phyloP scores from a whole-genome alignment of 306 rosid species.

The Prunus davidiana region DNA sequence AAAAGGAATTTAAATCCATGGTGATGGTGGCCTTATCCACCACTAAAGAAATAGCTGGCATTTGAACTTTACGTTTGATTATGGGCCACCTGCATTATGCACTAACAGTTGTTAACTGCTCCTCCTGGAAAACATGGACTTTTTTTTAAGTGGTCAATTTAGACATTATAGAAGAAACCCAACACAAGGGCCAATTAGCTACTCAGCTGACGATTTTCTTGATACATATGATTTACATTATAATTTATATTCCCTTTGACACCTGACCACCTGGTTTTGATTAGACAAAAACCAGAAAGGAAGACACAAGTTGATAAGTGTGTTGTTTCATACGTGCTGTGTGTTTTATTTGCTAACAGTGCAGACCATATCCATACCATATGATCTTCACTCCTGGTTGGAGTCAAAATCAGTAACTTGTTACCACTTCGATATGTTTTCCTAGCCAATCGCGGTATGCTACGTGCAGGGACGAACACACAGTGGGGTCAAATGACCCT shows the following conservation, averaged over 20 bases:
- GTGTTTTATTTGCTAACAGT: not conserved
- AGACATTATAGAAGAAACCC: constrained; percentile 5
- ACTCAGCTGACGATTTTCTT: constrained; percentile 23
- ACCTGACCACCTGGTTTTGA: not conserved
- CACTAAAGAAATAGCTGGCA: constrained; percentile 28
- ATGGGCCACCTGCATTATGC: constrained; percentile 30
- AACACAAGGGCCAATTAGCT: not conserved
- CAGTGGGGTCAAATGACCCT: no score
- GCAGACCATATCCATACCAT: not conserved
- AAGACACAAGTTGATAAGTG: not conserved
- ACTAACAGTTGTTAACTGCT: constrained; percentile 3
- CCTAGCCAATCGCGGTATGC: no score
- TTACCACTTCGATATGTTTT: no score
- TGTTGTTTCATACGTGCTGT: no score
- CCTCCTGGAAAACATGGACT: constrained; percentile 26
- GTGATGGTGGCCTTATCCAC: constrained; percentile 22
- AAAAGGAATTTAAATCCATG: constrained; percentile 30
- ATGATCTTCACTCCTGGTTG: not conserved
- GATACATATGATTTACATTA: not conserved
- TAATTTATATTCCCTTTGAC: not conserved
- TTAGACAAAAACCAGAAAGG: not conserved
- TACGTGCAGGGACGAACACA: no score
- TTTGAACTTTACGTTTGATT: constrained; percentile 31
- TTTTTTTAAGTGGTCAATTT: constrained; percentile 20
- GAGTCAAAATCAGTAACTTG: no score